A percentile compares a stretch with the other conserved stretches of the same genome.
Evolutionary conservation across 2,329 filamentous ascomycete genomes (phyloP).

Genomic region (Pseudofabraea citricarpa): DNA sequence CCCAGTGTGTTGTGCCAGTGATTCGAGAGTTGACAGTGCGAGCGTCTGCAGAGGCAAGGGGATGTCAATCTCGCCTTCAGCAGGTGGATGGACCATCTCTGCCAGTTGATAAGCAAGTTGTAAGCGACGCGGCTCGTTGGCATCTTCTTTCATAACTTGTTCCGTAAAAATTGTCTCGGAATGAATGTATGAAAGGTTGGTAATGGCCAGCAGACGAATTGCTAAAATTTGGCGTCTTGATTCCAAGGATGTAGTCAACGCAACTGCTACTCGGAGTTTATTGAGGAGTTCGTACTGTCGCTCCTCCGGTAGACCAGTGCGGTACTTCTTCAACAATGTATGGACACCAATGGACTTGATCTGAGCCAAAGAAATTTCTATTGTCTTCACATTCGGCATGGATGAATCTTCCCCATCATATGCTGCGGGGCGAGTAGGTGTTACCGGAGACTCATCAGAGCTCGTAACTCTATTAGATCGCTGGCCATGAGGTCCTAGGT

Average conservation of each 20-base stretch:
- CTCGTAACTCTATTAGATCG: constrained; percentile 24
- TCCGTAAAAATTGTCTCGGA: constrained; percentile 78
- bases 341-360: constrained; percentile 49
- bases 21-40: constrained; percentile 76
- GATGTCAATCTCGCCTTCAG: constrained; percentile 61
- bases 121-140: constrained; percentile 81
- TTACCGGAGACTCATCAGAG: constrained; percentile 31
- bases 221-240: constrained; percentile 72
- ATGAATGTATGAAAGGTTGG: constrained; percentile 88
- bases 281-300: constrained; percentile 82
- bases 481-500: constrained; percentile 26
- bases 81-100: constrained; percentile 81
- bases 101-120: constrained; percentile 91
- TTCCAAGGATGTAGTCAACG: constrained; percentile 60
- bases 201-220: constrained; percentile 78
- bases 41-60: constrained; percentile 77
- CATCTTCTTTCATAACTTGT: constrained; percentile 80
- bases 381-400: constrained; percentile 21
- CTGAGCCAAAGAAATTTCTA: constrained; percentile 48
- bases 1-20: constrained; percentile 74
- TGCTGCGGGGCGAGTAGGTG: constrained; percentile 15
- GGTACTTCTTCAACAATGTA: constrained; percentile 49
- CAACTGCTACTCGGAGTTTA: constrained; percentile 77
- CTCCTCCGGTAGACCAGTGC: constrained; percentile 64
- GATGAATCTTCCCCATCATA: constrained; percentile 20